Conservation (phyloP, 2,329 filamentous ascomycete species). For the Fusarium sp. region DNA sequence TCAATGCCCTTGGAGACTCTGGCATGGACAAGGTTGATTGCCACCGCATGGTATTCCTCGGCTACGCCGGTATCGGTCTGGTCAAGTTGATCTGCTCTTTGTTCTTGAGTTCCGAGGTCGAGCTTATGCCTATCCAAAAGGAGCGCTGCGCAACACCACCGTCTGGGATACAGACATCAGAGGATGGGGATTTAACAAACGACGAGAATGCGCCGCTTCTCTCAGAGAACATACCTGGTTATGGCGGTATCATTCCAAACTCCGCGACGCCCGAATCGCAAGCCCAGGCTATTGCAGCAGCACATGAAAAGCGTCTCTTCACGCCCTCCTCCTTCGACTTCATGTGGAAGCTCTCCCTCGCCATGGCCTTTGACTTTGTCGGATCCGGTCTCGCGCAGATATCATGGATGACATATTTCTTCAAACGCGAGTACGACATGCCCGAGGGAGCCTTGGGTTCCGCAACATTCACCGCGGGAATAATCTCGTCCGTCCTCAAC, state of each 20-base stretch:
- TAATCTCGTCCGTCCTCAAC: slow-evolving; percentile 42
- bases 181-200: not conserved
- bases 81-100: slow-evolving; percentile 33
- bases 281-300: not conserved
- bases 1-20: slow-evolving; percentile 24
- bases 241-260: slow-evolving; percentile 15
- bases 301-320: slow-evolving; percentile 22
- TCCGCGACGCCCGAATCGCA: not conserved
- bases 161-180: not conserved
- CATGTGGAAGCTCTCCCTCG: slow-evolving; percentile 41
- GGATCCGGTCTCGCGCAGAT: slow-evolving; percentile 41
- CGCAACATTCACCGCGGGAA: slow-evolving; percentile 40
- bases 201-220: slow-evolving; percentile 34
- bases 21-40: slow-evolving; percentile 25
- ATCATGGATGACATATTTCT: slow-evolving; percentile 46
- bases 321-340: slow-evolving; percentile 34
- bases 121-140: slow-evolving; percentile 19
- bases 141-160: slow-evolving; percentile 13
- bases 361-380: slow-evolving; percentile 40
- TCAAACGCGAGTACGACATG: slow-evolving; percentile 43
- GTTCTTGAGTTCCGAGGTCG: slow-evolving; percentile 30
- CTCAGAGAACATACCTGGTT: not conserved
- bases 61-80: slow-evolving; percentile 33
- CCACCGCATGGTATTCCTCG: slow-evolving; percentile 36
- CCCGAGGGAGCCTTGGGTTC: slow-evolving; percentile 36